Base-by-base conservation (phyloP, 768 basidiomycete species). In the Lactarius sanguifluus region DNA sequence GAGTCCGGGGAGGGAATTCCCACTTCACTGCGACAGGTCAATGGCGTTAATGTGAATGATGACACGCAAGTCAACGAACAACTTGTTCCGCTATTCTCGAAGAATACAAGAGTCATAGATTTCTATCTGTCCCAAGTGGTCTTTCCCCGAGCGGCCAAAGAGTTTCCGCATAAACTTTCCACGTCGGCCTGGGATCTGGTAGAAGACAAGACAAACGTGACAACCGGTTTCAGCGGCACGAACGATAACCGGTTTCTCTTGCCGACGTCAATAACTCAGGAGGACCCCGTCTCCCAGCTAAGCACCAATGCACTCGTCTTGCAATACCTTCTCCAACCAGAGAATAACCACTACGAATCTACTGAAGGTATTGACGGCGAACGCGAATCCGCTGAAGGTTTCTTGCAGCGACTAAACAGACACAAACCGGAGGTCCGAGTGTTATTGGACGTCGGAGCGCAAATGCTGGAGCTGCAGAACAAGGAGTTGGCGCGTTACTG, bases 381-480 rank as follows among this genome's bases (percentile, higher is more conserved):
- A 75, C 62, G 64, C 12, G 47, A 59, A 18, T 57, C 36, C 2
- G 64, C 66, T 25, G 66, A 1, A 66, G 75, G 13, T 73, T 81
- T 59, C 65, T 82, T 23, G n/a, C 69, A 1, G 62, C 74, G 23
- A n/a, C 16, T 86, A 2, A 74, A 76, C 10, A 15, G 62, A 0
- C 77, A 82, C 63, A 59, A 61, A 1, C 80, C 79, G 2, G 71
- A 75, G 18, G 75, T 85, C 28, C 77, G 77, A 25, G 83, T 85
- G 2, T 71, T 86, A 25, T 72, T 86, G n/a, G 84, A 86, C 57
- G 83, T 86, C 10, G 85, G 84, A 3, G 84, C 84, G 0, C 84
- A 86, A 64, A 81, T 86, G 74, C 72, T 86, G 8, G 83, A 86
- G 50, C 73, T 86, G 62, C 72, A 76, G 30, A 86, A 83, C 64